phyloP scores from a whole-genome alignment of 2,329 filamentous ascomycete species.

The Mariannaea elegans region DNA sequence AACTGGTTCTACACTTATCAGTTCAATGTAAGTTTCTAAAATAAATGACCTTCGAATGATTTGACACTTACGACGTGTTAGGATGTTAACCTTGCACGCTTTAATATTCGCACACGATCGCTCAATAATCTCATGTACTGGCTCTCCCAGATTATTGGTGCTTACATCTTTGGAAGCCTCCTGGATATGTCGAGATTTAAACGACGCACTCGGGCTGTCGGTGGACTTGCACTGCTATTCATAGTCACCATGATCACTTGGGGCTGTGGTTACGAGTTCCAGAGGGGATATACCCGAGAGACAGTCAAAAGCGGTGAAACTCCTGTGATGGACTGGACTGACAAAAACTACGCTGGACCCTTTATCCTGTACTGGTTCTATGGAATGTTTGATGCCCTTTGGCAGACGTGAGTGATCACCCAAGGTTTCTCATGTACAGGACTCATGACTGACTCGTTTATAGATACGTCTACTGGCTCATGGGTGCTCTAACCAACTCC shows the following conservation, averaged over 20 bases:
- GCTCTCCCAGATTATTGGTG: not conserved
- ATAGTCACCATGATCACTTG: conserved; percentile 2
- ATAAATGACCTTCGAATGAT: not conserved
- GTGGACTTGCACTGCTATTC: not conserved
- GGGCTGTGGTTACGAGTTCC: conserved; percentile 6
- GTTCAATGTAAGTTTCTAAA: not conserved
- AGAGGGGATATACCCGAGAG: conserved; percentile 2
- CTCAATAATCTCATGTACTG: conserved; percentile 12
- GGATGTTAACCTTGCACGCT: conserved; percentile 2
- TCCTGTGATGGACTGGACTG: not conserved
- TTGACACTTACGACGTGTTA: not conserved
- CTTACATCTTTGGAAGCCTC: not conserved
- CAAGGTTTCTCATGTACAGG: no score
- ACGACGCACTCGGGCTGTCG: not conserved
- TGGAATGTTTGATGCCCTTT: not conserved
- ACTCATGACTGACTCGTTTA: not conserved
- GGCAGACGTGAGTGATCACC: conserved; percentile 6
- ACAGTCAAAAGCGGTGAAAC: not conserved
- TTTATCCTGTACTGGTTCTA: conserved; percentile 8
- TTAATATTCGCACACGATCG: conserved; percentile 4
- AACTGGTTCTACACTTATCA: conserved; percentile 8
- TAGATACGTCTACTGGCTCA: conserved; percentile 5
- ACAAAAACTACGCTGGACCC: not conserved
- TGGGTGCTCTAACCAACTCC: conserved; percentile 1
- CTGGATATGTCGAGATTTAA: not conserved